Base-by-base conservation (phyloP, 306 rosid genomes). In the Trifolium pratense region DNA sequence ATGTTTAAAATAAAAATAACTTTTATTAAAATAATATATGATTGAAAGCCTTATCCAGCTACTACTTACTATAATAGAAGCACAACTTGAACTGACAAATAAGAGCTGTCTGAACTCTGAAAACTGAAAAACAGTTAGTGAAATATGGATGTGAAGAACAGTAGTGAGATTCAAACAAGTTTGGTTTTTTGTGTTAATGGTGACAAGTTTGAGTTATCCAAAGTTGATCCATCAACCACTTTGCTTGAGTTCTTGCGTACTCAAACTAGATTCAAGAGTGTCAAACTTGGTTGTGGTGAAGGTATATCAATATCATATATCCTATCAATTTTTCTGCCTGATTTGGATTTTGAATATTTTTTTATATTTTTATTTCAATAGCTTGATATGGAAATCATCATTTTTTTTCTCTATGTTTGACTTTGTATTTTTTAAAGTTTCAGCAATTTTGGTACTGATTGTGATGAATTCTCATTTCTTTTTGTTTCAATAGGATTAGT, bases 241-340 rank as follows among this genome's bases (percentile, higher is more conserved):
- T 68, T 93, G 83, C 86, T 91, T 3, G 79, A 88, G 9, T 93
- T 91, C 86, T 77, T 91, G 77, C 92, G 98, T 12, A 34, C 80
- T 29, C 83, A 65, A 6, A 93, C 98, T 73, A 81, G 65, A 71
- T 89, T 91, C 86, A 91, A 86, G 87, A 91, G 98, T 72, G 89
- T 70, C 59, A 93, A 91, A 87, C 97, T 89, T 20, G 66, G 91
- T 70, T 93, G 98, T 42, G 97, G 89, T 48, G 96, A 93, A 90
- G 97, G 98, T 90, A 71, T 20, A 2, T 2, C 4, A 45, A 26
- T 26, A 26, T 46, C 53, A 48, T n/a, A 1, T 2, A 48, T n/a
- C n/a, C n/a, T 15, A 48, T 48, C 5, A 11, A 5, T 12, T 23
- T 57, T 57, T 25, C 36, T 56, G 5, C 6, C 25, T 8, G 58